A percentile compares a stretch with the other conserved stretches of the same genome.
These are phyloP conservation scores for Calycina marina DNA, from an alignment of 2,329 filamentous ascomycete species.

Conservation along the genomic window DNA sequence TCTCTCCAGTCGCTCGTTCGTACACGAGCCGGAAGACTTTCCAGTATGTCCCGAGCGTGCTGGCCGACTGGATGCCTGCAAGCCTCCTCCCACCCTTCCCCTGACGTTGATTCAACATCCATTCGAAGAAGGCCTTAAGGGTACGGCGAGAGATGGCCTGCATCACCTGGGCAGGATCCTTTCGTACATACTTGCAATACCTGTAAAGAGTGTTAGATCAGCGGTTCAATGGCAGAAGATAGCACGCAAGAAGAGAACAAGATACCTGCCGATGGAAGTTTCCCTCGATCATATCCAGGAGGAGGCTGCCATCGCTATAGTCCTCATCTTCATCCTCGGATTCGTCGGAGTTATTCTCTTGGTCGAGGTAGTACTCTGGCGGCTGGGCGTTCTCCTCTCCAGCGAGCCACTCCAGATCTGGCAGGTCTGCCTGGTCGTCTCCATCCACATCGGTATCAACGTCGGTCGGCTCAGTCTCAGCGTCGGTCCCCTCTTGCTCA, in stretches of 20 bases:
- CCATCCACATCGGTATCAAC: slow-evolving; percentile 10
- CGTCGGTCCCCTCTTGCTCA: slow-evolving; percentile 6
- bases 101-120: slow-evolving; percentile 5
- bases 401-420: background rate
- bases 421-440: background rate
- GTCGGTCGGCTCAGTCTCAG: slow-evolving; percentile 19
- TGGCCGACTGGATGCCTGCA: slow-evolving; percentile 2
- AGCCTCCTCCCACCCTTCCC: slow-evolving; percentile 6
- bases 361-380: background rate
- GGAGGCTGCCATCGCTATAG: background rate
- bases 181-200: background rate
- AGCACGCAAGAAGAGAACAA: background rate
- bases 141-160: slow-evolving; percentile 2
- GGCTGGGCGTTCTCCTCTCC: background rate
- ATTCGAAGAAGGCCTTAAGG: slow-evolving; percentile 7
- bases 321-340: background rate
- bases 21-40: slow-evolving; percentile 2
- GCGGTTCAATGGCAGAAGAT: too few relatives aligned
- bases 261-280: background rate
- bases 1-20: slow-evolving; percentile 5
- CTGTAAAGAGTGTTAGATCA: background rate
- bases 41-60: slow-evolving; percentile 3
- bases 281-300: background rate
- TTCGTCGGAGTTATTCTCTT: background rate
- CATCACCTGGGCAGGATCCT: background rate